Evolutionary conservation across 352 stramenopile genomes (phyloP).

Genomic region (Pythium sp.): DNA sequence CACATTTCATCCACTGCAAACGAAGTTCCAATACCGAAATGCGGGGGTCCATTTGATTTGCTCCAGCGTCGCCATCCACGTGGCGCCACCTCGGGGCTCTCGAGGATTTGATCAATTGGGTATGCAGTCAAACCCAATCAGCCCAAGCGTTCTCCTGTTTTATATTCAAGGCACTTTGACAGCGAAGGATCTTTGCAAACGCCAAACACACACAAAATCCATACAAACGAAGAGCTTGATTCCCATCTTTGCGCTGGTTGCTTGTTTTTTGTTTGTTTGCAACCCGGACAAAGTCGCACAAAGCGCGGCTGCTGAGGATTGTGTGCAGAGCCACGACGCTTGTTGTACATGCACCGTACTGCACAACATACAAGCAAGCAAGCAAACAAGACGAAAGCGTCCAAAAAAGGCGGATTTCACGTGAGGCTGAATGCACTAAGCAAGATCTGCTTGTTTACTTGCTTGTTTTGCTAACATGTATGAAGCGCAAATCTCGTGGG

Average conservation of each 20-base stretch:
- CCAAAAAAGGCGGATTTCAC: slow-evolving; percentile 1
- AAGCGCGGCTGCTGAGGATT: neutral
- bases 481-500: neutral
- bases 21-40: neutral
- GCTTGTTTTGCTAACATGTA: too few relatives aligned
- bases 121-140: neutral
- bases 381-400: slow-evolving; percentile 2
- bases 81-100: neutral
- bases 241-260: neutral
- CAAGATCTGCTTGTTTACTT: neutral
- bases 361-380: neutral
- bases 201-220: neutral
- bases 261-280: slow-evolving; percentile 2
- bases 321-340: neutral
- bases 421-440: neutral
- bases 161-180: neutral
- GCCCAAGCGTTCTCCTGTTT: neutral
- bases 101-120: neutral
- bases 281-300: neutral
- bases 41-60: neutral
- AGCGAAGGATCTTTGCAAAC: slow-evolving; percentile 4
- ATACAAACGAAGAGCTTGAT: neutral
- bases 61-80: neutral
- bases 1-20: neutral
- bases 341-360: neutral